phyloP scores from a whole-genome alignment of 768 basidiomycete species.

The Hericium alpestre region DNA sequence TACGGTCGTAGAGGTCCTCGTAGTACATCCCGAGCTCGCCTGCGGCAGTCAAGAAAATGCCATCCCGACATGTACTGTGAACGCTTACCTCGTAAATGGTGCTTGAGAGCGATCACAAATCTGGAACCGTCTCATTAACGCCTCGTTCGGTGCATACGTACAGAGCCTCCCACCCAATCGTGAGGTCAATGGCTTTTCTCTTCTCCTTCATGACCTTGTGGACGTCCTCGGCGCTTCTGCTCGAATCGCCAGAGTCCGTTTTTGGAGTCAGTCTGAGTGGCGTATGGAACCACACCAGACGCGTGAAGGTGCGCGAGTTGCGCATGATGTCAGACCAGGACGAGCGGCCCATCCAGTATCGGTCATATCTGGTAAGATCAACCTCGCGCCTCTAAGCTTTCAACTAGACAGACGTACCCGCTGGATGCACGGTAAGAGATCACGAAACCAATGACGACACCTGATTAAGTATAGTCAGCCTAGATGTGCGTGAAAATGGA shows the following conservation, averaged over 20 bases:
- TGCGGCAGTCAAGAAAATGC: conserved; percentile 11
- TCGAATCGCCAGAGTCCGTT: conserved; percentile 22
- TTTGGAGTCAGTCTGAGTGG: conserved; percentile 37
- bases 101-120: conserved; percentile 48
- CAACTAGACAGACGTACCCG: conserved; percentile 28
- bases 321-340: conserved; percentile 49
- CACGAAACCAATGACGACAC: conserved; percentile 48
- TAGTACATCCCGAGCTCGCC: conserved; percentile 53
- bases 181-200: conserved; percentile 43
- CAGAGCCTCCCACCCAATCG: conserved; percentile 36
- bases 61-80: not conserved
- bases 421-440: conserved; percentile 55
- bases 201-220: conserved; percentile 52
- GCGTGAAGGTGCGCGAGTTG: conserved; percentile 35
- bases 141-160: too few relatives aligned
- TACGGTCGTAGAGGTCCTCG: conserved; percentile 50
- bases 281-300: conserved; percentile 54
- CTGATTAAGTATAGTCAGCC: conserved; percentile 18
- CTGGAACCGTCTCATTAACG: conserved; percentile 17
- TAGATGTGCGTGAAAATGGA: too few relatives aligned
- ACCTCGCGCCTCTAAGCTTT: not conserved
- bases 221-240: conserved; percentile 31
- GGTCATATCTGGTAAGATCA: conserved; percentile 35
- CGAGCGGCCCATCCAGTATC: conserved; percentile 48
- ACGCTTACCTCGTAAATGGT: conserved; percentile 42